Percentiles rank a stretch among this genome's conserved stretches.
Evolutionary conservation across 2,329 filamentous ascomycete genomes (phyloP).

Genomic region (Fulvia fulva): DNA sequence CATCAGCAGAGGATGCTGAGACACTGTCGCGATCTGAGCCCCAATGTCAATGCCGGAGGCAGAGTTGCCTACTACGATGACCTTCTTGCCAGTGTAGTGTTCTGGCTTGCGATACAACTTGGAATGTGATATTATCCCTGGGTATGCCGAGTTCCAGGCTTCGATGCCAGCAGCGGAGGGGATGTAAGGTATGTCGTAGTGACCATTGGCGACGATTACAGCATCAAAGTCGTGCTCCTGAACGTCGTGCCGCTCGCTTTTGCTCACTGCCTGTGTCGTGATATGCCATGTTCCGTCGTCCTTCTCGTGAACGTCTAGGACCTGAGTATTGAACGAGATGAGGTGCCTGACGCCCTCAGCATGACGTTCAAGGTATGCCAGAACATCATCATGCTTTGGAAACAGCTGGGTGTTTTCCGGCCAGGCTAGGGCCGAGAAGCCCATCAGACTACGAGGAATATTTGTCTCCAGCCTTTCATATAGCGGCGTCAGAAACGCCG

Average conservation of each 20-base stretch:
- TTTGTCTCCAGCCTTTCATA: slow-evolving; percentile 84
- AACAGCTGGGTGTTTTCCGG: slow-evolving; percentile 63
- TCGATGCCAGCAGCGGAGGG: slow-evolving; percentile 40
- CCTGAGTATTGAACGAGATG: slow-evolving; percentile 67
- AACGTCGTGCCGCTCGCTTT: slow-evolving; percentile 27
- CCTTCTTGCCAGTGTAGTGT: slow-evolving; percentile 62
- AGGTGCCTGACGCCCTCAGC: slow-evolving; percentile 62
- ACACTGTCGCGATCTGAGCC: slow-evolving; percentile 64
- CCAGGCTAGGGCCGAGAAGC: slow-evolving; percentile 61
- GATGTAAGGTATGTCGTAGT: slow-evolving; percentile 46
- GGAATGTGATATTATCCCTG: slow-evolving; percentile 50
- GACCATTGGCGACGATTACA: slow-evolving; percentile 46
- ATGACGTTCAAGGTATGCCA: slow-evolving; percentile 70
- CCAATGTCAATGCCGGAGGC: slow-evolving; percentile 83
- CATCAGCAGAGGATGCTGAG: slow-evolving; percentile 60
- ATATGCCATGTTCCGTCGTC: slow-evolving; percentile 55
- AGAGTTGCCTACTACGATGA: slow-evolving; percentile 78
- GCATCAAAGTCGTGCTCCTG: slow-evolving; percentile 53
- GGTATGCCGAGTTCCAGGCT: slow-evolving; percentile 39
- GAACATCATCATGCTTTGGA: slow-evolving; percentile 66
- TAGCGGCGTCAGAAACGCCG: slow-evolving; percentile 74
- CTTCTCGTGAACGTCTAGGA: slow-evolving; percentile 53
- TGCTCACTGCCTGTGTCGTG: slow-evolving; percentile 38
- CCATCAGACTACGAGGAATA: slow-evolving; percentile 75
- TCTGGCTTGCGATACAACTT: slow-evolving; percentile 72